Conservation (phyloP, 208 protist species). For the Trypanosoma platydactyli region DNA sequence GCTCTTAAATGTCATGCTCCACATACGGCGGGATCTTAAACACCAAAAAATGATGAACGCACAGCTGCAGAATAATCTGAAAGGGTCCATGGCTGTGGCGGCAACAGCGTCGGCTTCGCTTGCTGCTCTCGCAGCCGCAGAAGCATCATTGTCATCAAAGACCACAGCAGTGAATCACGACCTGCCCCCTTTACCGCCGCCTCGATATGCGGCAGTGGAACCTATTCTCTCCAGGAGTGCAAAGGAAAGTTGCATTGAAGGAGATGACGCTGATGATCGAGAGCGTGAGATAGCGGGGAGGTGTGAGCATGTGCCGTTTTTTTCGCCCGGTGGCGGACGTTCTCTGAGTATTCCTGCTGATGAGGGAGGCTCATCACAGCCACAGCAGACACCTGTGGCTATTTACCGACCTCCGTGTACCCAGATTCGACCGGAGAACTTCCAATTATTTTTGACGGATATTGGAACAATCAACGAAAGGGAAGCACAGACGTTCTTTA, state of each 20-base stretch:
- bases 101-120: conserved; percentile 3
- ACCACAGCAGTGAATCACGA: not conserved
- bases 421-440: conserved; percentile 26
- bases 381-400: not conserved
- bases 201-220: not conserved
- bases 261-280: not conserved
- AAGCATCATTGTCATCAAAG: not conserved
- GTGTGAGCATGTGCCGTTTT: conserved; percentile 16
- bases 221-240: not conserved
- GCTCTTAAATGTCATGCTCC: conserved; percentile 35
- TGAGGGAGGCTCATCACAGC: not conserved
- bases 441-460: conserved; percentile 39
- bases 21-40: conserved; percentile 32
- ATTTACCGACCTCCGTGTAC: conserved; percentile 9
- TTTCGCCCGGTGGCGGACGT: conserved; percentile 21
- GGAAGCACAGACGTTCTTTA: conserved; percentile 38
- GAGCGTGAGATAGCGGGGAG: not conserved
- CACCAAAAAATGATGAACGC: conserved; percentile 42
- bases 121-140: conserved; percentile 16
- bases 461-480: conserved; percentile 39
- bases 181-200: not conserved
- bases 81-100: conserved; percentile 13
- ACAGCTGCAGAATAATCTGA: conserved; percentile 28
- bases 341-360: conserved; percentile 1
- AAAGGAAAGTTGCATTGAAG: not conserved